Evolutionary conservation across 2,329 filamentous ascomycete species (phyloP).

Genomic region (Cladosporium sp.): DNA sequence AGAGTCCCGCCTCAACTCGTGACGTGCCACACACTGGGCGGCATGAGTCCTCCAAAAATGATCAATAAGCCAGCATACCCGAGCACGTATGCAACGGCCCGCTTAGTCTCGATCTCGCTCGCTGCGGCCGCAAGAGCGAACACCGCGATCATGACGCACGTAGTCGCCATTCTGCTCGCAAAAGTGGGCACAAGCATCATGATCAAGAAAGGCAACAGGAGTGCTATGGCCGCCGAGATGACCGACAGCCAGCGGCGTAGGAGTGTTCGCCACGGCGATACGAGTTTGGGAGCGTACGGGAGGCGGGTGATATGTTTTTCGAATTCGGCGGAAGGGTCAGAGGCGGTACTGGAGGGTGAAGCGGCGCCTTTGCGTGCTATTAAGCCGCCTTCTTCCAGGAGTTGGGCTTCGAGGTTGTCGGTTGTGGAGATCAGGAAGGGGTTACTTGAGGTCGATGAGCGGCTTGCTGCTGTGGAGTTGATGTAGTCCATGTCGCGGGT

Average conservation of each 20-base stretch:
- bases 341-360: background rate
- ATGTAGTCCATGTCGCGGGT: constrained; percentile 22
- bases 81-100: constrained; percentile 4
- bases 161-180: background rate
- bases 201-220: constrained; percentile 11
- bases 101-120: background rate
- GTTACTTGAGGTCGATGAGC: background rate
- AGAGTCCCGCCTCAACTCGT: background rate
- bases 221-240: background rate
- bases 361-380: constrained; percentile 5
- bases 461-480: constrained; percentile 7
- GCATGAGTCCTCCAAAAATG: background rate
- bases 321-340: background rate
- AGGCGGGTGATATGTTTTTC: constrained; percentile 6
- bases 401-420: constrained; percentile 17
- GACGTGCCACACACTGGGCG: background rate
- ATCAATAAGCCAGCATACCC: background rate
- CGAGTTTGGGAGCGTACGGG: background rate
- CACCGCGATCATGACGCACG: background rate
- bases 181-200: constrained; percentile 7
- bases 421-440: constrained; percentile 21
- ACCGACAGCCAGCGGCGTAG: constrained; percentile 4
- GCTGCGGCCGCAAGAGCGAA: constrained; percentile 8
- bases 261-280: background rate
- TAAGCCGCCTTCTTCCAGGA: constrained; percentile 21